phyloP scores from a whole-genome alignment of 2,329 filamentous ascomycete species.

The Colletotrichum sp. region DNA sequence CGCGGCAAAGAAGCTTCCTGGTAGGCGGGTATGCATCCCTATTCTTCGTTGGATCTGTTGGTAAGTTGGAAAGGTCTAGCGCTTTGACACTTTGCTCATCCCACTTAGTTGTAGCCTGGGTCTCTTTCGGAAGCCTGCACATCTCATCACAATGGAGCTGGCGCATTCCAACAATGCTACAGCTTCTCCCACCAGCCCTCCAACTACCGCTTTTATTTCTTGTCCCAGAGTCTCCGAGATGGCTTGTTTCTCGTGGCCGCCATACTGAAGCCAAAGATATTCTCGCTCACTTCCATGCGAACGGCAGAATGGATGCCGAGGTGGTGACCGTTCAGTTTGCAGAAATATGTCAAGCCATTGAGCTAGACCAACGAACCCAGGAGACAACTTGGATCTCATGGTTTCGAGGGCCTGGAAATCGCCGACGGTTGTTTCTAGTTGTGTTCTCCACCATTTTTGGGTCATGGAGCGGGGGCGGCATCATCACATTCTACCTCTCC shows the following conservation, averaged over 20 bases:
- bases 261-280: background rate
- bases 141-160: background rate
- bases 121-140: background rate
- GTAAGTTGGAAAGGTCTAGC: background rate
- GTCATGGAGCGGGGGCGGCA: constrained; percentile 35
- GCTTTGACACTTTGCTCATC: background rate
- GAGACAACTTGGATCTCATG: background rate
- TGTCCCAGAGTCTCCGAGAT: background rate
- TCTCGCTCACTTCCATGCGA: background rate
- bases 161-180: background rate
- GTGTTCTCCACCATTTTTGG: background rate
- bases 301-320: background rate
- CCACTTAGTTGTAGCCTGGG: background rate
- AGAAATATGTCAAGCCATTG: background rate
- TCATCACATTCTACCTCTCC: constrained; percentile 30
- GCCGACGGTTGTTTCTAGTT: background rate
- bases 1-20: background rate
- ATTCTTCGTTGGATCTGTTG: background rate
- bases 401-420: background rate
- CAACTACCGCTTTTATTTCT: background rate
- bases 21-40: background rate
- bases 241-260: background rate
- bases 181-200: background rate
- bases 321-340: background rate
- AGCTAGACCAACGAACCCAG: background rate